Percentiles rank a stretch among this genome's conserved stretches.
phyloP scores from a whole-genome alignment of 2,329 filamentous ascomycete species.

The Coniochaeta sp. region DNA sequence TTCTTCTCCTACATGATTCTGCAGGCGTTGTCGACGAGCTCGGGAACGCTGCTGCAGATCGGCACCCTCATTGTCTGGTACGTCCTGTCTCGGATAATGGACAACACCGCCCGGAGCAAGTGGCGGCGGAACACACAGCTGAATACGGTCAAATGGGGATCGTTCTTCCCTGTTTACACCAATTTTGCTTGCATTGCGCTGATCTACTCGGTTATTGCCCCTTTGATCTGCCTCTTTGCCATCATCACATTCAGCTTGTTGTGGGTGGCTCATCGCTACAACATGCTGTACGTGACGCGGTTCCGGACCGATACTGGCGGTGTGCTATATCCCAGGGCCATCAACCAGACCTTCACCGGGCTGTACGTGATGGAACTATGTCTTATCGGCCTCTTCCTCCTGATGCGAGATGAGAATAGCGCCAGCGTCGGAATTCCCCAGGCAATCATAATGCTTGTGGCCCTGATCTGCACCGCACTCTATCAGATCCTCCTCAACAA shows the following conservation, averaged over 20 bases:
- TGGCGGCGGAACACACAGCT: slow-evolving; percentile 79
- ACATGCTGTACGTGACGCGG: slow-evolving; percentile 88
- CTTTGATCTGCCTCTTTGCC: slow-evolving; percentile 87
- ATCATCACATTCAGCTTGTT: slow-evolving; percentile 86
- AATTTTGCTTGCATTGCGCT: slow-evolving; percentile 91
- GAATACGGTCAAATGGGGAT: slow-evolving; percentile 77
- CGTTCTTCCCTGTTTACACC: slow-evolving; percentile 92
- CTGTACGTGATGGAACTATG: slow-evolving; percentile 92
- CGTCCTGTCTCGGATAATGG: slow-evolving; percentile 69
- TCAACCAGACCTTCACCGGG: slow-evolving; percentile 93
- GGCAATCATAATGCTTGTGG: slow-evolving; percentile 77
- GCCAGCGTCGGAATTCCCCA: slow-evolving; percentile 62
- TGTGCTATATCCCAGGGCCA: slow-evolving; percentile 80
- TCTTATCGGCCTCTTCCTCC: slow-evolving; percentile 83
- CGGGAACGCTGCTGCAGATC: slow-evolving; percentile 79
- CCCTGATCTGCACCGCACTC: slow-evolving; percentile 60
- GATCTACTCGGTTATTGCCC: slow-evolving; percentile 83
- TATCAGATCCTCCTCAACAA: slow-evolving; percentile 78
- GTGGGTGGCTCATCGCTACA: slow-evolving; percentile 95
- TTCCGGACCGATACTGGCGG: slow-evolving; percentile 89
- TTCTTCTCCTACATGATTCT: slow-evolving; percentile 99
- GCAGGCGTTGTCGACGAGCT: slow-evolving; percentile 84
- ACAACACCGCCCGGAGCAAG: slow-evolving; percentile 76
- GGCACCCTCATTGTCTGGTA: slow-evolving; percentile 76
- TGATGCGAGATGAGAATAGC: slow-evolving; percentile 53